Evolutionary conservation across 2,329 filamentous ascomycete species (phyloP), one percentile per base, ranked within the genome.

Genomic region (Colletotrichum paranaense): DNA sequence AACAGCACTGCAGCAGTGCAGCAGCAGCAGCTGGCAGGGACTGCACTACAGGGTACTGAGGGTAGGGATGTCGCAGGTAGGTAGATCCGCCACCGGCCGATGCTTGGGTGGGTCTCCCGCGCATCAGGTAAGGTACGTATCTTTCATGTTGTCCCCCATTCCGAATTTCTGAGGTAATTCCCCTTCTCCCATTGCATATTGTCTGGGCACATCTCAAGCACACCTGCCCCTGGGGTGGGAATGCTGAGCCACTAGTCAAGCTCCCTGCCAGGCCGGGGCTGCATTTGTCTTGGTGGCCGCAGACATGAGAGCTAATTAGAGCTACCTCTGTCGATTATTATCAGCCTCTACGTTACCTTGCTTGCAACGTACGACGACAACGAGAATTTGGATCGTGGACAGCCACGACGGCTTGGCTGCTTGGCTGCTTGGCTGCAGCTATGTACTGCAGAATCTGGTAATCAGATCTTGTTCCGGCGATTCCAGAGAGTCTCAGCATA

Each of bases 31-130:
- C 67, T 28, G 16, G 52, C 30, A 55, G 24, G 60, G 28, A 24
- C 22, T 30, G 16, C 7, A 24, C 22, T 30, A 26, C 12, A 52
- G 46, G 46, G 46, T 35, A 16, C 22, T 28, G 42, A 64, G 46
- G 46, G 30, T 55, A 55, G 42, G 38, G 42, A 22, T 49, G 19
- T 9, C 14, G 16, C 12, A 49, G 49, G 22, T 32, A 46, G 69
- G 58, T n/a, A 56, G 69, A 72, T 72, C 69, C 58, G 58, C 69
- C 65, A 72, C 65, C 62, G 69, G 65, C 52, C 22, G 57, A 68
- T 24, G 63, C 64, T 30, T n/a, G 2, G 22, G 26, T 53, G 60
- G 62, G 30, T 16, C 28, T 9, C 28, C 22, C 11, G 30, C 28
- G 4, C 55, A 30, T 28, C 19, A 28, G 19, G 55, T 7, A 22